Evolutionary conservation across 345 rosid species (phyloP).

Genomic region (Theobroma cacao): DNA sequence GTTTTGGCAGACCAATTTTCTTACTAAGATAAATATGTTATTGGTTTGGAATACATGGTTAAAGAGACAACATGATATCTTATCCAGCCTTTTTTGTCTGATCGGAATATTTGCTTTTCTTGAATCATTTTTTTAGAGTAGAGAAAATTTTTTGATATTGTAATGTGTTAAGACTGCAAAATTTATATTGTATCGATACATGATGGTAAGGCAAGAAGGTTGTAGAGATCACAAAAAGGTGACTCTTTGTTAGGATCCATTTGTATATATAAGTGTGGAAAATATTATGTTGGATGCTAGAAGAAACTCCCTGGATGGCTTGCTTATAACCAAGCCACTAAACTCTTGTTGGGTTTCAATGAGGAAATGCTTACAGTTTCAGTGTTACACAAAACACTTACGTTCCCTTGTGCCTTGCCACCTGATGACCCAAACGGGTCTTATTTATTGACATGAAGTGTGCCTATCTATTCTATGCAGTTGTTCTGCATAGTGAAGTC

Average conservation of each 20-base stretch:
- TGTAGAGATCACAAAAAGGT: not conserved
- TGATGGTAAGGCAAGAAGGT: not conserved
- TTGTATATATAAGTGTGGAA: not conserved
- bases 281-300: not conserved
- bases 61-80: not conserved
- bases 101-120: not conserved
- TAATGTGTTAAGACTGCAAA: no score
- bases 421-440: not conserved
- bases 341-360: not conserved
- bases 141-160: not conserved
- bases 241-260: not conserved
- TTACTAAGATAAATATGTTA: not conserved
- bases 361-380: not conserved
- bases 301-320: not conserved
- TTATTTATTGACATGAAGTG: not conserved
- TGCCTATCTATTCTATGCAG: not conserved
- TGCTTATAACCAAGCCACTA: no score
- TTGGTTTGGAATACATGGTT: not conserved
- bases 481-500: not conserved
- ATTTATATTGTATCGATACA: not conserved
- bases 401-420: not conserved
- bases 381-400: not conserved
- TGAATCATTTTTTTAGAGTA: not conserved
- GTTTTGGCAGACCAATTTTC: not conserved
- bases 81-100: not conserved